A percentile compares a stretch with the other conserved stretches of the same genome.
These are phyloP conservation scores for Vickermania ingenoplastis DNA, from an alignment of 208 protist genomes.

Conservation along the genomic window DNA sequence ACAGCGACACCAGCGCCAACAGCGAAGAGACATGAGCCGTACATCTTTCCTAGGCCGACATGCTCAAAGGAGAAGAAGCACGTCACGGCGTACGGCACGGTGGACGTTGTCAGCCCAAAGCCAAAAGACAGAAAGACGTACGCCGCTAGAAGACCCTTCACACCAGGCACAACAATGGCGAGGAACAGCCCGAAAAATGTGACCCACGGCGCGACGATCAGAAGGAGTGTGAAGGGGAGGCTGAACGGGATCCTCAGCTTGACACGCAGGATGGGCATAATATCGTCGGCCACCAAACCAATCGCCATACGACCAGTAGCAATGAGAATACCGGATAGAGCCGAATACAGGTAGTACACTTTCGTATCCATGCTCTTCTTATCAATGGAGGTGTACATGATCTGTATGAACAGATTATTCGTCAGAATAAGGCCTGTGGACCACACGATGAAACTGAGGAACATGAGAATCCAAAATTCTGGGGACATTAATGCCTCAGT, in stretches of 20 bases:
- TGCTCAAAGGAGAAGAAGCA: constrained; percentile 15
- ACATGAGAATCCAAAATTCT: constrained; percentile 13
- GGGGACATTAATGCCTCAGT: background rate
- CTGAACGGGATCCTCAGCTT: background rate
- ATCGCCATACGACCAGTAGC: constrained; percentile 7
- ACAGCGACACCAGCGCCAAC: constrained; percentile 11
- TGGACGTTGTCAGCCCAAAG: constrained; percentile 20
- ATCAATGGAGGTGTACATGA: background rate
- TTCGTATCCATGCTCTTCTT: constrained; percentile 4
- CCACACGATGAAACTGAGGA: constrained; percentile 10
- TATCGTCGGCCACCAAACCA: background rate
- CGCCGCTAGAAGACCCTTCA: constrained; percentile 1
- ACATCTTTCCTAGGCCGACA: constrained; percentile 20
- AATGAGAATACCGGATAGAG: constrained; percentile 8
- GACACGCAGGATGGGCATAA: background rate
- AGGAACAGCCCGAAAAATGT: constrained; percentile 4
- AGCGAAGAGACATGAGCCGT: constrained; percentile 15
- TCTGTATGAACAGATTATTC: constrained; percentile 8
- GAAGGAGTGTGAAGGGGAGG: background rate
- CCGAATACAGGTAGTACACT: constrained; percentile 9
- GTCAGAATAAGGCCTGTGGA: constrained; percentile 10
- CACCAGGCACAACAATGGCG: constrained; percentile 1
- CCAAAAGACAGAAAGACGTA: constrained; percentile 10
- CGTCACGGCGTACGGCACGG: constrained; percentile 9
- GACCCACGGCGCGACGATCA: constrained; percentile 5